Base-by-base conservation (phyloP, 208 protist species). In the Zelonia costaricensis region DNA sequence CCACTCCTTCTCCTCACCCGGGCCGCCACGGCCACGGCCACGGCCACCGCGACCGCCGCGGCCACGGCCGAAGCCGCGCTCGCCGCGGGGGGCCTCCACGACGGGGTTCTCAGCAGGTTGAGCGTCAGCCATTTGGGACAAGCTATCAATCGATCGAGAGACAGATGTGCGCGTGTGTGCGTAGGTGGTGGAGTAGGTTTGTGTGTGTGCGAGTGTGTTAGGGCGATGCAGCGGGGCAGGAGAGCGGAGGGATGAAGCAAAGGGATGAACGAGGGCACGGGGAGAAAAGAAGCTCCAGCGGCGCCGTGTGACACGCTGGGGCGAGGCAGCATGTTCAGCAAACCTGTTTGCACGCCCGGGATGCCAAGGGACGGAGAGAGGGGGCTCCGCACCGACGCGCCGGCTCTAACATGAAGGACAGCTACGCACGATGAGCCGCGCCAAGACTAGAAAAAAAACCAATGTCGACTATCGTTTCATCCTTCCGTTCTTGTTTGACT, bases 81-180 rank as follows among this genome's bases (percentile, higher is more conserved):
- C 78, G 47, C 42, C 60, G 58, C 71, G 71, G 43, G 73, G 73
- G 15, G 62, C 69, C 67, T 66, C 61, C 69, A 70, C 67, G 27
- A 25, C 54, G 47, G 64, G 39, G 40, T 62, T 70, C 64, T 69
- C 71, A 52, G 65, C 56, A 67, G 68, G 60, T 82, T 75, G 78
- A 71, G 76, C 75, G 69, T 91, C 80, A 91, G 83, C 76, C 84
- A 89, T 89, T 77, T 61, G 68, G 61, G 80, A 62, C 59, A 27
- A 74, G 43, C 58, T 62, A 20, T 27, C 4, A 1, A 9, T 45
- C 20, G 0, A n/a, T 15, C n/a, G 4, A 27, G 25, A 49, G n/a
- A n/a, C n/a, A n/a, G n/a, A n/a, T 22, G 20, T 49, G 44, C 16
- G 15, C 10, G 18, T 4, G 10, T n/a, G n/a, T 42, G 28, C 27